Evolutionary conservation across 495 filamentous ascomycete genomes (phyloP).

Genomic region (Penicillium salamii): DNA sequence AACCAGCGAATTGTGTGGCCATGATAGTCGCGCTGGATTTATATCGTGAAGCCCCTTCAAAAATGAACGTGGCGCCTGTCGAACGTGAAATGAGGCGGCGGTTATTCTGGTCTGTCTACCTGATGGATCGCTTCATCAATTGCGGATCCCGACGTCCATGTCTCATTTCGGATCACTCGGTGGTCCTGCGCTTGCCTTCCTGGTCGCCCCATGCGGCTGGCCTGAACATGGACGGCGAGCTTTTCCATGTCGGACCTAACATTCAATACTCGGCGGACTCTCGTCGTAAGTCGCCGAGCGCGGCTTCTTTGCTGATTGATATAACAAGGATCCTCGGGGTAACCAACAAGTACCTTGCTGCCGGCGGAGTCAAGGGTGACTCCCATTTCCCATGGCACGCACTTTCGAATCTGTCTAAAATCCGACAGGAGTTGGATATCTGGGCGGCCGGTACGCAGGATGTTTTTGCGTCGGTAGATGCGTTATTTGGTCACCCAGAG

Average conservation of each 20-base stretch:
- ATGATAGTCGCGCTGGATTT: slow-evolving; percentile 79
- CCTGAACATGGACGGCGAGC: slow-evolving; percentile 65
- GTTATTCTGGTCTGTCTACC: slow-evolving; percentile 81
- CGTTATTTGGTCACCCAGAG: slow-evolving; percentile 72
- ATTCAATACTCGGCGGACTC: slow-evolving; percentile 63
- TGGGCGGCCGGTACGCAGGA: slow-evolving; percentile 82
- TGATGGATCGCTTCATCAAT: slow-evolving; percentile 75
- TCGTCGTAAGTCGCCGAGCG: slow-evolving; percentile 65
- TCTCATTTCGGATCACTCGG: slow-evolving; percentile 70
- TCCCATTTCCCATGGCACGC: slow-evolving; percentile 89
- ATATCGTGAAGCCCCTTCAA: slow-evolving; percentile 64
- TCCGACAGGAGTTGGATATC: slow-evolving; percentile 77
- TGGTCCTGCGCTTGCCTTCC: slow-evolving; percentile 68
- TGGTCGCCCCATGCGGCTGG: slow-evolving; percentile 54
- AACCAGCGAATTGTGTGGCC: slow-evolving; percentile 67
- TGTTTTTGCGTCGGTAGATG: slow-evolving; percentile 70
- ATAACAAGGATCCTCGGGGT: slow-evolving; percentile 76
- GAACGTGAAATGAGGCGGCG: slow-evolving; percentile 72
- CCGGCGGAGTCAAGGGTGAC: slow-evolving; percentile 82
- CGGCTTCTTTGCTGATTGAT: slow-evolving; percentile 73
- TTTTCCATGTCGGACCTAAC: slow-evolving; percentile 72
- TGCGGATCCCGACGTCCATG: slow-evolving; percentile 77
- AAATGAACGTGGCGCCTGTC: slow-evolving; percentile 50
- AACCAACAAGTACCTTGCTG: slow-evolving; percentile 80
- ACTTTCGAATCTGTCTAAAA: slow-evolving; percentile 78